Evolutionary conservation across 139 green algal genomes (phyloP), one percentile per base, ranked within the genome.

Genomic region (Coccomyxa sp.): DNA sequence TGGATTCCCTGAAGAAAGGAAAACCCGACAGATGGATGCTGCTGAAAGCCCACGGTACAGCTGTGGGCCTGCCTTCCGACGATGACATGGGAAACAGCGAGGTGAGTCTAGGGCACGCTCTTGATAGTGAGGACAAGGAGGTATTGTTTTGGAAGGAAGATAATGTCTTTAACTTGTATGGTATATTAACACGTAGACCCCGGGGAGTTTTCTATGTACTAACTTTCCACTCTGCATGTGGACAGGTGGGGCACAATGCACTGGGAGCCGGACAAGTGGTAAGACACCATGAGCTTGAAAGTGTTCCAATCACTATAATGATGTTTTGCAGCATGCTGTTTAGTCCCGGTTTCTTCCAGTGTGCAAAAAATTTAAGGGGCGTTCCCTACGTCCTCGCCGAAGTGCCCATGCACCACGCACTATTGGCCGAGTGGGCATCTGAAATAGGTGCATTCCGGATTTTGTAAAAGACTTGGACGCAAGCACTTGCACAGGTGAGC

Each of bases 11-110:
- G 18, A 88, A 85, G 23, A 74, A 77, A 16, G 71, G 25, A 0
- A 85, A 80, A 13, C 82, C 83, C 58, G 75, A 87, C 0, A 81
- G 80, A 25, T 97, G 89, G 86, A 86, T 94, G 32, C 89, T 86
- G 13, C 86, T 99, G 25, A 88, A 93, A 76, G 96, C 96, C 0
- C 96, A 99, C 85, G 96, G 96, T 45, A 95, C 88, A 10, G 93
- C 94, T 7, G 96, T 99, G 17, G 96, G 96, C 14, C 92, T 99
- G 76, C 96, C 96, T n/a, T 92, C 84, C 13, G 92, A 98, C 74
- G 92, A 87, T 0, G 96, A 99, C 86, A 99, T 99, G 96, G 95
- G 95, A 57, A 98, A 98, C 90, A 92, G 82, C 77, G 91, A 94
- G 86, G 87, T 88, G 76, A 82, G 87, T 18, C 32, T 32, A 51